Evolutionary conservation across 73 alveolate genomes (phyloP), one percentile per base, ranked within the genome.

Genomic region (Tetrahymena borealis): DNA sequence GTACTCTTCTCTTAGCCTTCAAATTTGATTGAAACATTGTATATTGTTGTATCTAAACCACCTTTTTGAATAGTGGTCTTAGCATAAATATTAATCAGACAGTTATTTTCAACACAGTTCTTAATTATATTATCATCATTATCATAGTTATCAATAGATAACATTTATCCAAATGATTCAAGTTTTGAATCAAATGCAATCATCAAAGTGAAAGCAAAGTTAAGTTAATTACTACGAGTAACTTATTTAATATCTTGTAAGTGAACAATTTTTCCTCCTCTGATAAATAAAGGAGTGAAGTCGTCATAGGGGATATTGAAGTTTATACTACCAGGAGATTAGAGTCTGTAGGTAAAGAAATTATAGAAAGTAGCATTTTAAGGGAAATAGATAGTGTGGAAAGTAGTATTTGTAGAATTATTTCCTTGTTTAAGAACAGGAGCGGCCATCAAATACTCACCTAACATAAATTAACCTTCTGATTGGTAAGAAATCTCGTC

Each of bases 391-490:
- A 93, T 39, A 28, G 37, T 38, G 40, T 93, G 95, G 33, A 79
- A 85, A 3, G 90, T 38, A 10, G 94, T 94, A 11, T 91, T 90
- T 91, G 94, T 93, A 24, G 38, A 32, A 12, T 92, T 93, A 16
- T 91, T 85, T 1, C 94, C 94, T 94, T 95, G 92, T n/a, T 78
- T 40, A 16, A 96, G 94, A 33, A 96, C 96, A 60, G 98, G 98
- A 31, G 97, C 91, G 10, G 96, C 97, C 92, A 94, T 95, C 78
- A 95, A 91, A 13, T 96, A 90, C 38, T 60, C 92, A 33, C 99
- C 99, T 32, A 96, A 79, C 97, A 96, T 94, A 95, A 95, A 94
- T 60, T 96, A 90, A 28, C 92, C 91, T 40, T 94, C 97, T 28
- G 93, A 28, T 6, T 39, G 78, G 18, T 79, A 90, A 39, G 94